Percentiles rank a stretch among this genome's conserved stretches.
phyloP scores from a whole-genome alignment of 805 yeast species.

The Sungouiozyma ichnusensis region DNA sequence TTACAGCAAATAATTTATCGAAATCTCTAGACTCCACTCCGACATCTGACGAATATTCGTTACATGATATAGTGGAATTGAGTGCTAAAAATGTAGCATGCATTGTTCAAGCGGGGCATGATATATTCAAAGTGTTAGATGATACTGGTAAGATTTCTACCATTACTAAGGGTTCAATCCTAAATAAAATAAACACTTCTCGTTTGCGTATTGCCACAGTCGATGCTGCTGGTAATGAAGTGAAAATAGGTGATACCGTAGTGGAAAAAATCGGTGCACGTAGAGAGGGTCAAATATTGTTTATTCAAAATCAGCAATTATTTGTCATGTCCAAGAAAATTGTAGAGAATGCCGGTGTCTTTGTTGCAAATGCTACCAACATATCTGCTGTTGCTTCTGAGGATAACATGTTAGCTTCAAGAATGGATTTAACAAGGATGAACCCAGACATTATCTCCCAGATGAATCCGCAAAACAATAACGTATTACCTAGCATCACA shows the following conservation, averaged over 20 bases:
- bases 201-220: conserved; percentile 80
- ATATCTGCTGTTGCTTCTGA: conserved; percentile 80
- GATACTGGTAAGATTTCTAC: conserved; percentile 69
- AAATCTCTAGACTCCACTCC: conserved; percentile 86
- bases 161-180: conserved; percentile 72
- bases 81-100: conserved; percentile 83
- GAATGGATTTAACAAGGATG: conserved; percentile 69
- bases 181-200: conserved; percentile 58
- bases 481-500: conserved; percentile 36
- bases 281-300: conserved; percentile 80
- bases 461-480: conserved; percentile 49
- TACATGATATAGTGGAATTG: conserved; percentile 82
- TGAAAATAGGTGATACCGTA: conserved; percentile 87
- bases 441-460: conserved; percentile 50
- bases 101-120: conserved; percentile 82
- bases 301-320: conserved; percentile 68
- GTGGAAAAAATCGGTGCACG: conserved; percentile 74
- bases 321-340: conserved; percentile 75
- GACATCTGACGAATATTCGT: conserved; percentile 64
- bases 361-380: conserved; percentile 64
- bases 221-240: conserved; percentile 74
- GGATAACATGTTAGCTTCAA: conserved; percentile 43
- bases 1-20: conserved; percentile 82
- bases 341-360: conserved; percentile 82
- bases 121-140: conserved; percentile 65